A percentile compares a stretch with the other conserved stretches of the same genome.
These are phyloP conservation scores for Phaffia rhodozyma DNA, from an alignment of 1,284 basidiomycete genomes.

Conservation along the genomic window DNA sequence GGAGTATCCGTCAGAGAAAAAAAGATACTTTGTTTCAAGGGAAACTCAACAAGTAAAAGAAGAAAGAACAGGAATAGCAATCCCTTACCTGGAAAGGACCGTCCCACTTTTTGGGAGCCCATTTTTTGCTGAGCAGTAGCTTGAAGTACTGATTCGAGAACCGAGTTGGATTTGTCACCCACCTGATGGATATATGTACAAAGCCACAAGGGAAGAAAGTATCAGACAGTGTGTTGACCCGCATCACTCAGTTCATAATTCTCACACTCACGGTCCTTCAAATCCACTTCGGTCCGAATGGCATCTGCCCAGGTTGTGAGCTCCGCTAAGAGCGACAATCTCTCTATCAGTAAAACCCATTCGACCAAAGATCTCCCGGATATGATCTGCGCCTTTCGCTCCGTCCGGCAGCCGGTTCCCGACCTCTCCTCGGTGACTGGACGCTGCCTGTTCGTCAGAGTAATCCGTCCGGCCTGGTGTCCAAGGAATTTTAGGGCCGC, in stretches of 20 bases:
- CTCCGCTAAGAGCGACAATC: slow-evolving; percentile 45
- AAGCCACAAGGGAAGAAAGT: not conserved
- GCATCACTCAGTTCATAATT: not conserved
- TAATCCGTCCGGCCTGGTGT: slow-evolving; percentile 41
- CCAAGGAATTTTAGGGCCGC: slow-evolving; percentile 41
- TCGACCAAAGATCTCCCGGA: slow-evolving; percentile 40
- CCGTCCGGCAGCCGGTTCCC: slow-evolving; percentile 40
- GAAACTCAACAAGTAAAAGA: slow-evolving; percentile 20
- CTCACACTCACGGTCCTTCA: slow-evolving; percentile 32
- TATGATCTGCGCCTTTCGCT: slow-evolving; percentile 36
- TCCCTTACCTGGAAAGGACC: slow-evolving; percentile 36
- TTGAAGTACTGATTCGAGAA: slow-evolving; percentile 42
- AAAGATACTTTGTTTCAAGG: not conserved
- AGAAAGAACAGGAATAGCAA: slow-evolving; percentile 25
- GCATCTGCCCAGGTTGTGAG: slow-evolving; percentile 41
- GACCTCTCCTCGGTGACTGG: slow-evolving; percentile 34
- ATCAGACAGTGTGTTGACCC: no score
- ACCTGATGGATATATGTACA: slow-evolving; percentile 22
- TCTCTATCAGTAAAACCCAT: slow-evolving; percentile 44
- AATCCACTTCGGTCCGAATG: slow-evolving; percentile 38
- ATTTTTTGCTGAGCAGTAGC: slow-evolving; percentile 39
- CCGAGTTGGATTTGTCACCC: slow-evolving; percentile 39
- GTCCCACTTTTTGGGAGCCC: slow-evolving; percentile 42
- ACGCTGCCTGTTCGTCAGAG: slow-evolving; percentile 30
- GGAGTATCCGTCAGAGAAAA: not conserved